phyloP scores from a whole-genome alignment of 805 yeast genomes.

The Monosporozyma solicola region DNA sequence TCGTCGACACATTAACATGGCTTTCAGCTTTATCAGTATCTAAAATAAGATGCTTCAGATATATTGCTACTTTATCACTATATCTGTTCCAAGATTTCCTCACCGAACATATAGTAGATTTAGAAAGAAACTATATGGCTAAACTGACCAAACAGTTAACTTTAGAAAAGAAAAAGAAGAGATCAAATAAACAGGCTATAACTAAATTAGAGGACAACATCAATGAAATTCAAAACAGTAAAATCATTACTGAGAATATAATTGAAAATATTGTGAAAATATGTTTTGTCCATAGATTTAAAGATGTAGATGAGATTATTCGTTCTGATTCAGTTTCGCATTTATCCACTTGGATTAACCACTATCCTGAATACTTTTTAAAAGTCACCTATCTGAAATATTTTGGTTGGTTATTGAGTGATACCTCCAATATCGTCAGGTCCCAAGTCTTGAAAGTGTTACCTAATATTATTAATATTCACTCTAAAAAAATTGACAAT shows the following conservation, averaged over 20 bases:
- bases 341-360: constrained; percentile 64
- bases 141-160: constrained; percentile 33
- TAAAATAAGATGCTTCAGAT: constrained; percentile 61
- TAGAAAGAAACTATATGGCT: constrained; percentile 30
- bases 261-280: constrained; percentile 58
- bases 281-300: constrained; percentile 65
- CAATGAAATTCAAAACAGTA: constrained; percentile 38
- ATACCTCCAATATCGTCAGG: constrained; percentile 51
- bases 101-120: constrained; percentile 39
- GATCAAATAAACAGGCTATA: constrained; percentile 35
- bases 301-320: constrained; percentile 67
- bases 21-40: constrained; percentile 62
- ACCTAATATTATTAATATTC: constrained; percentile 32
- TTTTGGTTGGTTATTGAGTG: constrained; percentile 82
- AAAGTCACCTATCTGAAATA: constrained; percentile 64
- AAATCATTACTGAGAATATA: constrained; percentile 44
- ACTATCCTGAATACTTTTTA: constrained; percentile 60
- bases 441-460: constrained; percentile 53
- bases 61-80: constrained; percentile 51
- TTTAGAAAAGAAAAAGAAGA: constrained; percentile 31
- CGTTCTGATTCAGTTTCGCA: constrained; percentile 58
- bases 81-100: constrained; percentile 53
- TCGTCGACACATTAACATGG: constrained; percentile 61
- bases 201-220: constrained; percentile 39
- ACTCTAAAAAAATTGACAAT: constrained; percentile 32